Conservation (phyloP, 805 yeast species). For the Dipodascus albidus region DNA sequence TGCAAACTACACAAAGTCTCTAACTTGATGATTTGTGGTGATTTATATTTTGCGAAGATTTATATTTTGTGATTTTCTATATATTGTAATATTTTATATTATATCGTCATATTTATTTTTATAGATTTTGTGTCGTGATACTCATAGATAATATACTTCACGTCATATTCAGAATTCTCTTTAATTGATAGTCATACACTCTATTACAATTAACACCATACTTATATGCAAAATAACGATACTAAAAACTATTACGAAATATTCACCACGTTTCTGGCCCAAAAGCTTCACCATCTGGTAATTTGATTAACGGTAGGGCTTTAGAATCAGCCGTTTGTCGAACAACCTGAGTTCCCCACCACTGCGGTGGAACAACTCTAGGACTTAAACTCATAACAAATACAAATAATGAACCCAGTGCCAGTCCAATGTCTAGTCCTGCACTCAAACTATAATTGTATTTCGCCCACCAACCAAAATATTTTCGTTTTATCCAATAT, state of each 20-base stretch:
- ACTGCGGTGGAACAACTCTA: slow-evolving; percentile 29
- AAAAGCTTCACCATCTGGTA: slow-evolving; percentile 33
- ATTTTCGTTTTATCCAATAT: slow-evolving; percentile 42
- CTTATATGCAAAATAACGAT: neutral
- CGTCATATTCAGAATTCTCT: too few species aligned
- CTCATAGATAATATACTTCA: too few species aligned
- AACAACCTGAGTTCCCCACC: slow-evolving; percentile 60
- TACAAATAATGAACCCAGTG: slow-evolving; percentile 47
- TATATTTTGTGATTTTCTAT: neutral
- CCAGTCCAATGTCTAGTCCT: slow-evolving; percentile 57
- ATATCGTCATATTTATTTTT: too few species aligned
- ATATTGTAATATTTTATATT: too few species aligned
- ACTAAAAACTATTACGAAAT: neutral
- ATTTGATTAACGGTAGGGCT: slow-evolving; percentile 22
- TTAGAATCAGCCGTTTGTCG: slow-evolving; percentile 28
- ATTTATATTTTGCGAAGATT: too few species aligned
- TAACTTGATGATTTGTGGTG: too few species aligned
- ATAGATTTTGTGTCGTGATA: too few species aligned
- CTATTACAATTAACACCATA: too few species aligned
- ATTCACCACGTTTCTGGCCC: slow-evolving; percentile 37
- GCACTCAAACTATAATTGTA: slow-evolving; percentile 59
- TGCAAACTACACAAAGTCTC: neutral
- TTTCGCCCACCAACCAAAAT: slow-evolving; percentile 65
- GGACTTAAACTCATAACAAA: slow-evolving; percentile 40
- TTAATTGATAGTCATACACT: too few species aligned